phyloP scores from a whole-genome alignment of 306 rosid species.

The Neltuma alba region DNA sequence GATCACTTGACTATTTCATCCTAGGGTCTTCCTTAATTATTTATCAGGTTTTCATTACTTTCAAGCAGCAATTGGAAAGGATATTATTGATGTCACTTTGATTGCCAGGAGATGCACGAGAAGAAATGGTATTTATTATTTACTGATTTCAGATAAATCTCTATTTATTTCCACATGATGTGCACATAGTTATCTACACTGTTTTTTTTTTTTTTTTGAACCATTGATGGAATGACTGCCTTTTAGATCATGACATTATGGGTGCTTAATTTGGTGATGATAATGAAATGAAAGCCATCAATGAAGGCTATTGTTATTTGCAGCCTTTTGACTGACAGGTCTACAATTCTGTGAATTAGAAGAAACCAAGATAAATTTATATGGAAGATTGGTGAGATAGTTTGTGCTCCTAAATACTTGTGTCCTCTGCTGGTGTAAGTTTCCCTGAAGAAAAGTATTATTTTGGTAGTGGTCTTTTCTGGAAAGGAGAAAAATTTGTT shows the following conservation, averaged over 20 bases:
- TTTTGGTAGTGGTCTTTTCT: slow-evolving; percentile 1
- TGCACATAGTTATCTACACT: background rate
- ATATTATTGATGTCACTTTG: slow-evolving; percentile 72
- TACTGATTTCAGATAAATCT: slow-evolving; percentile 2
- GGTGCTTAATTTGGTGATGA: slow-evolving; percentile 6
- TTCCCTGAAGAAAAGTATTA: background rate
- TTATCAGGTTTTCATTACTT: slow-evolving; percentile 71
- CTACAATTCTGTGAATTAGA: background rate
- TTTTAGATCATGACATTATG: slow-evolving; percentile 3
- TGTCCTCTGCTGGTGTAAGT: background rate
- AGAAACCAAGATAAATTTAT: background rate
- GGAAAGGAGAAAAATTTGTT: slow-evolving; percentile 1
- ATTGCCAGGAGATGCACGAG: slow-evolving; percentile 87
- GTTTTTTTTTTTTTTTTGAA: background rate
- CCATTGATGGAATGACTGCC: slow-evolving; percentile 14
- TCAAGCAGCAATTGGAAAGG: slow-evolving; percentile 81
- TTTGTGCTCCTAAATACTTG: background rate
- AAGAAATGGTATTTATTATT: slow-evolving; percentile 66
- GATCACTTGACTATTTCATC: slow-evolving; percentile 13
- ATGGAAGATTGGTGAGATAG: background rate
- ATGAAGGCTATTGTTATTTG: background rate
- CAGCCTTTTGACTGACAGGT: background rate
- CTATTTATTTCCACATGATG: slow-evolving; percentile 24
- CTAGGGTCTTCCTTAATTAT: slow-evolving; percentile 56
- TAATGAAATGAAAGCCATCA: slow-evolving; percentile 3